Base-by-base conservation (phyloP, 31 red algal species). In the Endocladia muricata region DNA sequence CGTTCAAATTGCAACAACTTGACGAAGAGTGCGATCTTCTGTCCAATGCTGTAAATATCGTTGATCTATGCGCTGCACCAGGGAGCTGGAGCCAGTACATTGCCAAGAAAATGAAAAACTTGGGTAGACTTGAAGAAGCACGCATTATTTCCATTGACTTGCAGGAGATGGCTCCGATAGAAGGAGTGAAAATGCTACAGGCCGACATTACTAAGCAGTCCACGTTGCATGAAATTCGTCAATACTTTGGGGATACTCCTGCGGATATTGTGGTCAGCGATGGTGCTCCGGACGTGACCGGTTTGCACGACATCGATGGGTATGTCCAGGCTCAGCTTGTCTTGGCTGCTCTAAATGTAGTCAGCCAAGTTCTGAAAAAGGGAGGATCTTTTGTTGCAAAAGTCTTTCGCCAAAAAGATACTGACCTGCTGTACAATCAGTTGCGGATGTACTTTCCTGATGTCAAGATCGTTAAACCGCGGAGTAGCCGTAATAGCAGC, bases 271-370 rank as follows among this genome's bases (percentile, higher is more conserved):
- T 88, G 9, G 47, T 94, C n/a, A 82, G 81, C 41, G 93, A 96
- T 68, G 93, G 93, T 29, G 93, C 93, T n/a, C 88, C 93, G n/a
- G 93, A 96, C 44, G 93, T 96, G 23, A 92, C 93, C 21, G 93
- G 93, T 23, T n/a, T 96, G 23, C 93, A 92, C 64, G 88, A 83
- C n/a, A 31, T 87, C 37, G 89, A 88, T 55, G 89, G 70, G 44
- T 96, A 88, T 56, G 91, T 88, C 30, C 88, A 96, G 57, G 35
- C 76, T 5, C 70, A 82, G 38, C 64, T 96, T 6, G 52, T 96
- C 0, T 39, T 62, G 30, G 64, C 88, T 22, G 93, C 88, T 2
- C 72, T 96, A 17, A 81, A 77, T n/a, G 81, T 96, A 22, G 82
- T 75, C 11, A 52, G 32, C 22, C 54, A 47, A 25, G 36, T 92